Conservation (phyloP, 163 green algal genomes). For the Scenedesmus sp. region DNA sequence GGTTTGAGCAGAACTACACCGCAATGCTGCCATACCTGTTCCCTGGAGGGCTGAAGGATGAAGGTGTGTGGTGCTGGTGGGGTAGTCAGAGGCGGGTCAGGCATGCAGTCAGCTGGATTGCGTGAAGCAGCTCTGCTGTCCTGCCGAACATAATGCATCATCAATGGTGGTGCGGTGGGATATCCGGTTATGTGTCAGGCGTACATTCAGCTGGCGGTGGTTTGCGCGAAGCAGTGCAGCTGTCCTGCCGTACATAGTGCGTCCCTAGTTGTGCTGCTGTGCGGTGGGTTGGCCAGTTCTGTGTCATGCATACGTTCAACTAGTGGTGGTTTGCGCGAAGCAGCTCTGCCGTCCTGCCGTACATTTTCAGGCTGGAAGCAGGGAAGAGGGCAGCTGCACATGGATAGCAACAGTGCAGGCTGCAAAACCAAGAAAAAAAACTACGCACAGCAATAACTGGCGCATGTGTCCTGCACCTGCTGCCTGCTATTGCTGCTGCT, state of each 20-base stretch:
- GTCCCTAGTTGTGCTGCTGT: too few species aligned
- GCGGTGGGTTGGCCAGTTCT: too few species aligned
- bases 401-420: not conserved
- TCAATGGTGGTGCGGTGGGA: not conserved
- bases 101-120: not conserved
- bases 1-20: slow-evolving; percentile 15
- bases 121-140: not conserved
- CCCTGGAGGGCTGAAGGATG: not conserved
- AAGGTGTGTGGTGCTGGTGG: not conserved
- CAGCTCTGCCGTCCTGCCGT: too few species aligned
- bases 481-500: not conserved
- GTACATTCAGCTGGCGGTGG: too few species aligned
- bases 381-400: not conserved
- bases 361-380: not conserved
- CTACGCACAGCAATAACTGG: too few species aligned
- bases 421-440: too few species aligned
- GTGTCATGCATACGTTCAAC: too few species aligned
- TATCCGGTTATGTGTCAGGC: too few species aligned
- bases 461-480: not conserved
- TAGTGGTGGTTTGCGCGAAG: too few species aligned
- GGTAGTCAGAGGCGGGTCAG: not conserved
- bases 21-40: slow-evolving; percentile 34
- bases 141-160: not conserved
- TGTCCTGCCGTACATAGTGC: too few species aligned
- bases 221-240: too few species aligned